Evolutionary conservation across 176 grass and related monocot genomes (phyloP).

Genomic region (Luzula sylvatica): DNA sequence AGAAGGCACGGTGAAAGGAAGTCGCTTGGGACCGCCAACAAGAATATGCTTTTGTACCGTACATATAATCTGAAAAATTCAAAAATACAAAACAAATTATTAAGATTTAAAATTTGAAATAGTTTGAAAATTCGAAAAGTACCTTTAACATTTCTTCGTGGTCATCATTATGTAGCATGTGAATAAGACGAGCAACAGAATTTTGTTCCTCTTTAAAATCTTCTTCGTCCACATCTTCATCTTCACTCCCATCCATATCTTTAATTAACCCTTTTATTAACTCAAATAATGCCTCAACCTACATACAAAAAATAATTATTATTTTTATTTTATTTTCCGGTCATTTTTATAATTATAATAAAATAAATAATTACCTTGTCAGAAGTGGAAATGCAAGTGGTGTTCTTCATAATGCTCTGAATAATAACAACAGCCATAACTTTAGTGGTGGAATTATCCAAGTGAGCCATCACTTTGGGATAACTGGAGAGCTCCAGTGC

Average conservation of each 20-base stretch:
- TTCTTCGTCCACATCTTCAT: slow-evolving; percentile 97
- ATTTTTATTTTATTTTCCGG: too few relatives aligned
- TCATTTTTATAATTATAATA: background rate
- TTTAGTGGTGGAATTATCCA: slow-evolving; percentile 95
- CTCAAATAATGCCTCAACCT: slow-evolving; percentile 90
- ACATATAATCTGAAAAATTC: slow-evolving; percentile 72
- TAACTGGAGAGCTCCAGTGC: slow-evolving; percentile 96
- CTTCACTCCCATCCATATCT: slow-evolving; percentile 83
- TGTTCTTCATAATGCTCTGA: slow-evolving; percentile 99
- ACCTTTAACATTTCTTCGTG: slow-evolving; percentile 98
- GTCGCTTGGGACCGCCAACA: slow-evolving; percentile 71
- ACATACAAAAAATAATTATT: slow-evolving; percentile 18
- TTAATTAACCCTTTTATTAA: slow-evolving; percentile 94
- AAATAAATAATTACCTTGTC: slow-evolving; percentile 66
- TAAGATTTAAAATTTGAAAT: too few relatives aligned
- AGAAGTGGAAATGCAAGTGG: slow-evolving; percentile 72
- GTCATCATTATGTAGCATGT: slow-evolving; percentile 95
- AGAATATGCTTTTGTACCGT: slow-evolving; percentile 94
- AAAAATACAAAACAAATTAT: background rate
- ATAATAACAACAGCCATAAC: slow-evolving; percentile 97
- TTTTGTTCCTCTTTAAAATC: slow-evolving; percentile 99
- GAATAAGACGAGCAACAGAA: slow-evolving; percentile 91
- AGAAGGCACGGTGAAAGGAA: slow-evolving; percentile 82
- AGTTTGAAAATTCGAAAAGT: slow-evolving; percentile 5
- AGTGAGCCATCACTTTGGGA: slow-evolving; percentile 95